Evolutionary conservation across 495 filamentous ascomycete genomes (phyloP).

Genomic region (Copromyces sp.): DNA sequence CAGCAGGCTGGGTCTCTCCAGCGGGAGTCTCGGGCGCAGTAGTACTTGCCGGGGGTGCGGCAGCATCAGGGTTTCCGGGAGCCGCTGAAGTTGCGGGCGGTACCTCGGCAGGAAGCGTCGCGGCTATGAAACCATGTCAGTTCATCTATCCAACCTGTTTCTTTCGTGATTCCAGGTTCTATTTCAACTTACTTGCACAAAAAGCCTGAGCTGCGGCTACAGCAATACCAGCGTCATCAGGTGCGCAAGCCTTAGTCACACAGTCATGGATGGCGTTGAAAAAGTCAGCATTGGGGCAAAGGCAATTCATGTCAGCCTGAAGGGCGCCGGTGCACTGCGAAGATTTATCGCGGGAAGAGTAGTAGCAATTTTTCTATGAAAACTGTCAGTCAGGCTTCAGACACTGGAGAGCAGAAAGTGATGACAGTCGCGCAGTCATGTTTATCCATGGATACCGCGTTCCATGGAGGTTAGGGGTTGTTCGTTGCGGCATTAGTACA

Average conservation of each 20-base stretch:
- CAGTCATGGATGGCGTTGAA: conserved; percentile 10
- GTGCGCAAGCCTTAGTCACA: conserved; percentile 12
- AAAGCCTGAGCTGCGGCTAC: conserved; percentile 6
- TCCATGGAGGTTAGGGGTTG: background rate
- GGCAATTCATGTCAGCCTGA: conserved; percentile 10
- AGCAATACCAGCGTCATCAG: conserved; percentile 3
- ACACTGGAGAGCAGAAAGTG: background rate
- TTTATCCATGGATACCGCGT: background rate
- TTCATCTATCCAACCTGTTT: background rate
- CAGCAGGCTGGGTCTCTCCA: background rate
- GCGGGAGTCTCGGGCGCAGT: conserved; percentile 4
- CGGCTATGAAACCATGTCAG: background rate
- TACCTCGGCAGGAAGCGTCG: conserved; percentile 8
- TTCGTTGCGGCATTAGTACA: no score
- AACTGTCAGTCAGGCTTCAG: conserved; percentile 8
- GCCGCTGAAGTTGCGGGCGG: conserved; percentile 7
- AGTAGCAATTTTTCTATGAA: conserved; percentile 15
- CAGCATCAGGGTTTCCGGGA: background rate
- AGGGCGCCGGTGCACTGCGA: conserved; percentile 11
- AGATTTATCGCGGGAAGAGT: conserved; percentile 2
- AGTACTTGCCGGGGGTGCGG: conserved; percentile 6
- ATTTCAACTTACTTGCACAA: conserved; percentile 27
- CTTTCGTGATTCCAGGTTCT: background rate
- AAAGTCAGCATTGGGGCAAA: conserved; percentile 18
- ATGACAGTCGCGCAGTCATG: background rate